Conservation (phyloP, 2,329 filamentous ascomycete genomes). For the Paraphaeosphaeria minitans region DNA sequence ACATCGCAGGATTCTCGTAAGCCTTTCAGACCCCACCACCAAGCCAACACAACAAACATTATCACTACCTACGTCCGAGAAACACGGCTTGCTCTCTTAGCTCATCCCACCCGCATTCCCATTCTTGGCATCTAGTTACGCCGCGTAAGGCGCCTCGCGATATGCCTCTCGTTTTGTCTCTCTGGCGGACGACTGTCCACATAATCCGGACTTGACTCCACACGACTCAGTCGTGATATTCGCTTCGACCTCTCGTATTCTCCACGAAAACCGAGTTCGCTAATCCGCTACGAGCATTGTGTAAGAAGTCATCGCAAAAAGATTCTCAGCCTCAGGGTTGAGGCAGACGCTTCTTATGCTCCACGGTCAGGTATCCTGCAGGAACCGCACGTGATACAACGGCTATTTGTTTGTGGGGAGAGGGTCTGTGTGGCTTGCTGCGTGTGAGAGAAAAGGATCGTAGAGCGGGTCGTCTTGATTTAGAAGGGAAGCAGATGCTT, state of each 20-base stretch:
- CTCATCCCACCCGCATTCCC: neutral
- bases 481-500: too few species aligned
- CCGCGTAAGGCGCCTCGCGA: neutral
- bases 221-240: neutral
- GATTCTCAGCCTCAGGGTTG: neutral
- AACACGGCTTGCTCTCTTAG: neutral
- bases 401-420: neutral
- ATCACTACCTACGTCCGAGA: neutral
- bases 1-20: neutral
- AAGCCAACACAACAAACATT: neutral
- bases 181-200: neutral
- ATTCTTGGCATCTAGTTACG: neutral
- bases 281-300: neutral
- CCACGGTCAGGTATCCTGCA: neutral
- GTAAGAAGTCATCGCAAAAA: neutral
- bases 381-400: constrained; percentile 1
- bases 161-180: neutral
- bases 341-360: neutral
- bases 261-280: neutral
- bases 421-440: neutral
- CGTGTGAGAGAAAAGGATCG: neutral
- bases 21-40: neutral
- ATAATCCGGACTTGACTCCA: constrained; percentile 4
- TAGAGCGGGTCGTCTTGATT: neutral
- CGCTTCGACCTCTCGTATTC: neutral